A percentile compares a stretch with the other conserved stretches of the same genome.
Evolutionary conservation across 768 basidiomycete genomes (phyloP).

Genomic region (Boletus sensibilis): DNA sequence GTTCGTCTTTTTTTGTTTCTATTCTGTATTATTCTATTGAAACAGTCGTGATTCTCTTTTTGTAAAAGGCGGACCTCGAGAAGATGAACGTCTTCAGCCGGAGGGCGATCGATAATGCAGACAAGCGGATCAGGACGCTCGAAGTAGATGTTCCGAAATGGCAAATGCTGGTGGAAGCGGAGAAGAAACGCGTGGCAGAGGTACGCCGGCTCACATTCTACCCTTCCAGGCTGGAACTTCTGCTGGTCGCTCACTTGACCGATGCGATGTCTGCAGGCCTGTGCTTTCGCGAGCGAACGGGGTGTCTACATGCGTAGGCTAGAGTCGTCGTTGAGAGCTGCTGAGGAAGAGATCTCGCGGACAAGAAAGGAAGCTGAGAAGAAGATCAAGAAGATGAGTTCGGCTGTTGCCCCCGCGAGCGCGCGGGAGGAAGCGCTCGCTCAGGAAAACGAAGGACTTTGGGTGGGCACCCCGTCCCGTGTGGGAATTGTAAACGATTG

Average conservation of each 20-base stretch:
- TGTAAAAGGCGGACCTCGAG: conserved; percentile 40
- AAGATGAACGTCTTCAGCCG: conserved; percentile 41
- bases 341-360: conserved; percentile 49
- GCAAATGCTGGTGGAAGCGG: conserved; percentile 36
- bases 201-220: conserved; percentile 29
- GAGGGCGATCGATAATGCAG: conserved; percentile 29
- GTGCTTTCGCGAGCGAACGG: conserved; percentile 32
- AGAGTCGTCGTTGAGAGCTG: conserved; percentile 15
- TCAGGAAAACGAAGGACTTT: conserved; percentile 54
- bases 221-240: neutral
- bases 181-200: conserved; percentile 40
- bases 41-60: neutral
- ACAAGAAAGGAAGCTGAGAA: conserved; percentile 54
- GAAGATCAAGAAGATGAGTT: conserved; percentile 44
- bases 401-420: conserved; percentile 31
- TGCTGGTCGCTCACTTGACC: neutral
- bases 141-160: conserved; percentile 36
- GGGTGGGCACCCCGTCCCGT: conserved; percentile 43
- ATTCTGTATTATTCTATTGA: neutral
- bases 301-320: conserved; percentile 24
- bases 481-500: neutral
- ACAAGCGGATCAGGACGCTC: conserved; percentile 28
- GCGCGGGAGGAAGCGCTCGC: conserved; percentile 38
- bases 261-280: conserved; percentile 25
- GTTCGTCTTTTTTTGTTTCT: conserved; percentile 41